Base-by-base conservation (phyloP, 2,329 filamentous ascomycete genomes). In the Sporothrix brunneoviolacea region DNA sequence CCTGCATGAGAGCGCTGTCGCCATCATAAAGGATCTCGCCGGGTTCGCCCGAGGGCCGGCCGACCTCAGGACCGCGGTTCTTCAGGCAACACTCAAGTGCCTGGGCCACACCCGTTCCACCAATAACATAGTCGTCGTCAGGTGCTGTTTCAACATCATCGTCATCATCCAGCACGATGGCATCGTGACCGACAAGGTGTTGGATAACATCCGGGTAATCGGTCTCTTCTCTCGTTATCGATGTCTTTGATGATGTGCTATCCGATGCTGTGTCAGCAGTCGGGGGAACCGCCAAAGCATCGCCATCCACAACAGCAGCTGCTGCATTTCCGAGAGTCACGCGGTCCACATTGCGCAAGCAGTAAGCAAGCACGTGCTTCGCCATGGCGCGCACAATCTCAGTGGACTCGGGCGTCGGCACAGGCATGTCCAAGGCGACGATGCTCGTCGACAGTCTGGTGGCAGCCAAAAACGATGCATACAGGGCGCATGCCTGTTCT, bases 301-400 rank as follows among this genome's bases (percentile, higher is more conserved):
- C 66, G 21, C 70, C 61, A 21, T 70, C 69, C 50, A 70, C 65
- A n/a, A 70, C 65, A 47, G 70, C 66, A 42, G 28, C 21, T 7
- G 50, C 49, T 8, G 45, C 41, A 5, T 74, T 64, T 55, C 70
- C 70, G 52, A 89, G 80, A 10, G 88, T 83, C 15, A 86, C 79
- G 9, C 79, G 80, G 64, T 95, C 89, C 73, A 98, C 84, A 60
- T 98, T 98, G 51, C 87, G 82, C 55, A 98, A 75, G 55, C 88
- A 95, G 66, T 96, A 96, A 0, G 89, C 91, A 38, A 96, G 84
- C n/a, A 95, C 86, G 65, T 95, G 91, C 62, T 91, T 94, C 1
- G 90, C 91, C 59, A 96, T 76, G 3, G 90, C 91, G 66, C 90
- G 94, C 60, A 96, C 87, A 21, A 96, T 80, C 64, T 96, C 93